A percentile compares a stretch with the other conserved stretches of the same genome.
Conservation (phyloP, 176 grass and related monocot species). For the Elymus sibiricus region DNA sequence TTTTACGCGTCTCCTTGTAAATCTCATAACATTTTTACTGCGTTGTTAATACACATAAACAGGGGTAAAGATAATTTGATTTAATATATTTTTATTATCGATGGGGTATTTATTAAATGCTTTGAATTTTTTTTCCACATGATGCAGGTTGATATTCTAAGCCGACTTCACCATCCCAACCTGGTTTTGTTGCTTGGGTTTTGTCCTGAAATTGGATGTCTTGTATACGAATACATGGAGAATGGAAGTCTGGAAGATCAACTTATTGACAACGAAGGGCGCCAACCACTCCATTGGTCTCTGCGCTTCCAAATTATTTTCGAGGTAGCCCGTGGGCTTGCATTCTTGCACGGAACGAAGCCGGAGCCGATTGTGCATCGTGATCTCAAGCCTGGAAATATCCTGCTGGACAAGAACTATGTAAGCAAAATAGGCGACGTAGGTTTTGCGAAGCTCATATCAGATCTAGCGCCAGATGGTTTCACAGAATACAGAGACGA, state of each 20-base stretch:
- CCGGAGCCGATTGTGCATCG: slow-evolving; percentile 92
- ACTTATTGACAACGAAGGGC: slow-evolving; percentile 43
- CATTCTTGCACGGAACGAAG: slow-evolving; percentile 77
- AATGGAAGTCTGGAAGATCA: slow-evolving; percentile 83
- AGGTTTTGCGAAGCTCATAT: slow-evolving; percentile 76
- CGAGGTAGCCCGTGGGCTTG: slow-evolving; percentile 73
- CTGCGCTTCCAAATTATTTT: slow-evolving; percentile 74
- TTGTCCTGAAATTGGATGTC: slow-evolving; percentile 71
- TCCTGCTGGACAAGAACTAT: slow-evolving; percentile 79
- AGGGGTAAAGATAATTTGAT: background rate
- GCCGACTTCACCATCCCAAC: slow-evolving; percentile 76
- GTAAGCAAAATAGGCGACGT: slow-evolving; percentile 92
- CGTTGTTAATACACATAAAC: background rate
- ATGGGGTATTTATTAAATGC: slow-evolving; percentile 2
- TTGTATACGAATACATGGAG: slow-evolving; percentile 94
- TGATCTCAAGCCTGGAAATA: slow-evolving; percentile 91
- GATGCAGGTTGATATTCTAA: slow-evolving; percentile 77
- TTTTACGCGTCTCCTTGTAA: background rate
- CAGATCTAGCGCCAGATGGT: slow-evolving; percentile 70
- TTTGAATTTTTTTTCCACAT: slow-evolving; percentile 1
- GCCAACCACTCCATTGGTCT: slow-evolving; percentile 63
- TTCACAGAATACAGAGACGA: slow-evolving; percentile 89
- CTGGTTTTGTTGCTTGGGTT: slow-evolving; percentile 80
- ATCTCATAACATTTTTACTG: background rate
- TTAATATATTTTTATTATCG: background rate